Conservation (phyloP, 2,329 filamentous ascomycete genomes). For the Scleromitrula shiraiana region DNA sequence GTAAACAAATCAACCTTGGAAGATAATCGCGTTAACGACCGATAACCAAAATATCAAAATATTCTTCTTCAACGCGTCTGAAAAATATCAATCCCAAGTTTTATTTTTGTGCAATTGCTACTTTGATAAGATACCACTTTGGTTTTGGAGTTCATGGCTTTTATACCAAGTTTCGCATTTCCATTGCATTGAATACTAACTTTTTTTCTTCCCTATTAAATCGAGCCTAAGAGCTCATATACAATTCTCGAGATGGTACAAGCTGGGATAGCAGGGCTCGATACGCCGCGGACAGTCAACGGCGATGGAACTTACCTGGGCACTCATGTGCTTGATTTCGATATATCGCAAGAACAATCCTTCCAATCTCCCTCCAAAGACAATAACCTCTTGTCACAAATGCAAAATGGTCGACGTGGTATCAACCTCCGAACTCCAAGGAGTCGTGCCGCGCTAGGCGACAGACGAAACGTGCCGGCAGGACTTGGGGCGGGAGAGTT, state of each 20-base stretch:
- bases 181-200: slow-evolving; percentile 15
- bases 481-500: slow-evolving; percentile 67
- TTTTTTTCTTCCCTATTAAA: slow-evolving; percentile 14
- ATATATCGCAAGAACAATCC: slow-evolving; percentile 80
- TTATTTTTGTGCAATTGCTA: slow-evolving; percentile 7
- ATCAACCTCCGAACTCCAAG: slow-evolving; percentile 64
- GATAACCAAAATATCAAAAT: slow-evolving; percentile 7
- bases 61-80: background rate
- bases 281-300: slow-evolving; percentile 78
- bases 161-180: slow-evolving; percentile 17
- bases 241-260: slow-evolving; percentile 48
- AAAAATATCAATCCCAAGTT: background rate
- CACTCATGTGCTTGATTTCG: slow-evolving; percentile 59
- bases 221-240: slow-evolving; percentile 16
- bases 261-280: slow-evolving; percentile 57
- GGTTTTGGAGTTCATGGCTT: slow-evolving; percentile 26
- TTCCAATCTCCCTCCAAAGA: slow-evolving; percentile 75
- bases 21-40: slow-evolving; percentile 20
- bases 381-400: slow-evolving; percentile 62
- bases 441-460: slow-evolving; percentile 58
- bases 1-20: slow-evolving; percentile 24
- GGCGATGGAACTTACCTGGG: slow-evolving; percentile 78
- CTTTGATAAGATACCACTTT: slow-evolving; percentile 14
- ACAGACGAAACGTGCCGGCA: slow-evolving; percentile 62
- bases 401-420: slow-evolving; percentile 56